Base-by-base conservation (phyloP, 495 filamentous ascomycete genomes). In the Penicillium goetzii region DNA sequence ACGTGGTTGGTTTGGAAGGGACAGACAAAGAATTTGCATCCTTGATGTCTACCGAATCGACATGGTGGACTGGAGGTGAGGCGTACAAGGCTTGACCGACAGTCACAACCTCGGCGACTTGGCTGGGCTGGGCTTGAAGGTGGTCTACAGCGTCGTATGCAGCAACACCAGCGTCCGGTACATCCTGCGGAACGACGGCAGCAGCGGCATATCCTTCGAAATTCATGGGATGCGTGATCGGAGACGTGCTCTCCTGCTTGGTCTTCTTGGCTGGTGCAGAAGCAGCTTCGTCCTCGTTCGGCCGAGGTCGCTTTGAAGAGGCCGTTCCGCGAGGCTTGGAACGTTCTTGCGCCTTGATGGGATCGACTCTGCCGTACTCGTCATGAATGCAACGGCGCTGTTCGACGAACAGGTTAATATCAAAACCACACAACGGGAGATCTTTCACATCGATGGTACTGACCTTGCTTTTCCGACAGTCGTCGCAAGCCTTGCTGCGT, bases 371-470 rank as follows among this genome's bases (percentile, higher is more conserved):
- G 38, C 87, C 87, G 64, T 83, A 80, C 59, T 86, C 85, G 62
- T 89, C 86, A 63, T 90, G 87, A 26, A 90, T 87, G 66, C 87
- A 90, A 64, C 87, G 85, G 56, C 87, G 86, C 87, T 90, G 67
- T 67, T 58, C 62, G 15, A n/a, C 4, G 10, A 3, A 6, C 17
- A 28, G 7, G 30, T 40, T 50, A 47, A n/a, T 5, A 15, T 21
- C 10, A 11, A 23, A 10, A 40, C 12, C 43, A 26, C 3, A n/a
- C n/a, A 21, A 25, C 6, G n/a, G 0, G 21, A 12, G 9, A 26
- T 25, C 12, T 2, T 14, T 34, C 8, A n/a, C 38, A n/a, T 41
- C 11, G 15, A 15, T 26, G 50, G 28, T 15, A 68, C 72, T 67
- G 63, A 88, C 87, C 83, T 89, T 89, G 79, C 85, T 88, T 70